Evolutionary conservation across 768 basidiomycete species (phyloP), one percentile per base, ranked within the genome.

Genomic region (Rhodotorula paludigena): DNA sequence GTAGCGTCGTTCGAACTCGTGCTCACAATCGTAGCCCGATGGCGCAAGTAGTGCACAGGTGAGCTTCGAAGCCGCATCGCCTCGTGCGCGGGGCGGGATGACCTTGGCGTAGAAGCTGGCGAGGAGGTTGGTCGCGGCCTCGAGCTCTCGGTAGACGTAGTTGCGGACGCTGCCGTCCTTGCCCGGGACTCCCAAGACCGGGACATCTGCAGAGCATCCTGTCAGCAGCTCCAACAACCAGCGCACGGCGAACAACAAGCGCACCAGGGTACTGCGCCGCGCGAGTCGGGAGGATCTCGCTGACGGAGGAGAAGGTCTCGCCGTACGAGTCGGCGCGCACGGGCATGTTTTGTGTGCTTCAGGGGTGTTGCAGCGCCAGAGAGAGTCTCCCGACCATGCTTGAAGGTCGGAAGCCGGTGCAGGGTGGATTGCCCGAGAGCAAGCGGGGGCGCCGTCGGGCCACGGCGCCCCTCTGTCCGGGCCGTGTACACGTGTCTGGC

Each of bases 21-120:
- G 32, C 57, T 30, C 32, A 58, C 57, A 59, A 16, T 59, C 57
- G n/a, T 36, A 36, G 18, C 44, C 44, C 8, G 57, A 59, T 12
- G 57, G 57, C 12, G 57, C 57, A 7, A 59, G 57, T 12, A 59
- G 57, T 1, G 57, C 57, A 5, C 45, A 45, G 32, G 57, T 59
- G 11, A 59, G 45, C 45, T 38, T 59, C 23, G 45, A 36, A 2
- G 33, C n/a, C 32, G 42, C 30, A 36, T 59, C 47, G 23, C 57
- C 47, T 5, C 12, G 21, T 7, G 32, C 33, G 16, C 57, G 57
- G 3, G 45, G 44, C 23, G 57, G 44, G 6, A 59, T 23, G 23
- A 48, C 32, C 3, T 5, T 14, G 33, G 57, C 44, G 47, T 48
- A 47, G 47, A 36, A 25, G 32, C 25, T 8, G 35, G 57, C 57